A percentile compares a stretch with the other conserved stretches of the same genome.
Conservation (phyloP, 2,329 filamentous ascomycete species). For the Fusarium sulawesiense region DNA sequence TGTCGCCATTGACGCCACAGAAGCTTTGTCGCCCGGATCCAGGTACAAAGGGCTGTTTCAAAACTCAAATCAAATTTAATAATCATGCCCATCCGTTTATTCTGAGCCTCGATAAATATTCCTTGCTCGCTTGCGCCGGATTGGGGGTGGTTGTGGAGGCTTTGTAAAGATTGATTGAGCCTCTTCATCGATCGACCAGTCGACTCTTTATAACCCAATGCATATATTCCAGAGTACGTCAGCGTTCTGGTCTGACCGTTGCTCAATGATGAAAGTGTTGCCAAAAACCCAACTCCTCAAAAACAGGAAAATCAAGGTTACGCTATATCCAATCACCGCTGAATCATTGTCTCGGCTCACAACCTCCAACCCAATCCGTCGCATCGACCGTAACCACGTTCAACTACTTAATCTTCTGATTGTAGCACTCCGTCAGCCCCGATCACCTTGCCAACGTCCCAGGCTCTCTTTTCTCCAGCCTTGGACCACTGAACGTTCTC, state of each 20-base stretch:
- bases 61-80: background rate
- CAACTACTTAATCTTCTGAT: constrained; percentile 16
- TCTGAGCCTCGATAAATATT: background rate
- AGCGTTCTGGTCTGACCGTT: background rate
- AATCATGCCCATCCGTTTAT: constrained; percentile 3
- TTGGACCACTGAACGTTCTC: constrained; percentile 80
- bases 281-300: constrained; percentile 9
- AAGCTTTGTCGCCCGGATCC: constrained; percentile 24
- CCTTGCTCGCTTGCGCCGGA: constrained; percentile 12
- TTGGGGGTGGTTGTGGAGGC: constrained; percentile 10
- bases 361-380: constrained; percentile 15
- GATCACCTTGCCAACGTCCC: constrained; percentile 66
- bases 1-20: constrained; percentile 6
- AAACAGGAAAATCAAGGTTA: constrained; percentile 19
- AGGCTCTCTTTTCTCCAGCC: constrained; percentile 71
- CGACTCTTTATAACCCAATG: constrained; percentile 7
- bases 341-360: constrained; percentile 14
- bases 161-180: background rate
- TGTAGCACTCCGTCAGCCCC: constrained; percentile 28
- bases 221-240: background rate
- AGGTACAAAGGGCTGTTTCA: constrained; percentile 20
- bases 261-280: background rate
- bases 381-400: constrained; percentile 1
- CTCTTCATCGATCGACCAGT: background rate
- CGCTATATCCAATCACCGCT: constrained; percentile 29